Base-by-base conservation (phyloP, 768 basidiomycete genomes). In the Hirschioporus abietinus region DNA sequence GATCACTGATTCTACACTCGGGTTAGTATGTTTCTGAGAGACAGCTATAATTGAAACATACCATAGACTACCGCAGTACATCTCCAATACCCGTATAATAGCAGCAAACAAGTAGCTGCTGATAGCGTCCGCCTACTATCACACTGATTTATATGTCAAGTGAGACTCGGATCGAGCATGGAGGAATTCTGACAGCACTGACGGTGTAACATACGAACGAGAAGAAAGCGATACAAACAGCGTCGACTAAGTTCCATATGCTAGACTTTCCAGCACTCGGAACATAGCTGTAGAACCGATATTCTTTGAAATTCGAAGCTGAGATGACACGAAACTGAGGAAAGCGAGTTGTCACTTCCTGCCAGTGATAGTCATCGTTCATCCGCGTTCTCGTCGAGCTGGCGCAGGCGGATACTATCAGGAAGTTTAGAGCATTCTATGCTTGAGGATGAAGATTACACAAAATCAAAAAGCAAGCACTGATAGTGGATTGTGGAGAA, bases 1-100 rank as follows among this genome's bases (percentile, higher is more conserved):
- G 58, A 92, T 75, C 4, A 93, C 77, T 23, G 90, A 91, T 77
- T 93, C 92, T 93, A 63, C 59, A 58, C 58, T n/a, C 58, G 57
- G 20, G 58, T 24, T 12, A 58, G 58, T 20, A 58, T 42, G 10
- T 20, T 24, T 30, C 60, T 60, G 9, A 64, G 25, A 9, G 58
- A 69, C 70, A 61, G n/a, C 26, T 7, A 25, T 30, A 25, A 36
- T 34, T 27, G 18, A 34, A 58, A 65, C 66, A 25, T 70, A 87
- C 86, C 86, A 72, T 82, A 81, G 18, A 86, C 74, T 30, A 86
- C 76, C 69, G 80, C 81, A 0, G 76, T 83, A 59, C 75, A 78
- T 58, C 81, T 80, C 58, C 70, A 80, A 80, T 7, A 79, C 35
- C 60, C 79, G 70, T 1, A 68, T 65, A 64, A 64, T 8, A 72